Conservation (phyloP, 2,329 filamentous ascomycete species). For the Cladosporium velox region DNA sequence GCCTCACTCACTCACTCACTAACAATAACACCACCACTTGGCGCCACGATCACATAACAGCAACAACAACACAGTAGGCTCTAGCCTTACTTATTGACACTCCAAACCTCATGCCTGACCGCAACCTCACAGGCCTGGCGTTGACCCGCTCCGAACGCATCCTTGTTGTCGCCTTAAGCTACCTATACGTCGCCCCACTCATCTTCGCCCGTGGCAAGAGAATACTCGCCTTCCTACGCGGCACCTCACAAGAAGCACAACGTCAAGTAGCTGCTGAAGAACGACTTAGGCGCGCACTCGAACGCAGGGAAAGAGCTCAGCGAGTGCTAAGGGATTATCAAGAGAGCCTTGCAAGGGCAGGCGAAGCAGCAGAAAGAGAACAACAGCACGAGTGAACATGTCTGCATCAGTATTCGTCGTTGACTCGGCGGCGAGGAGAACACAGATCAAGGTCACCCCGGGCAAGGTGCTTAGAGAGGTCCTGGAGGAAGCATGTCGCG, state of each 20-base stretch:
- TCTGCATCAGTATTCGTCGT: constrained; percentile 87
- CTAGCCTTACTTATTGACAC: background rate
- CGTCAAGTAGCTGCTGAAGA: constrained; percentile 28
- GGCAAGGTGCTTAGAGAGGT: constrained; percentile 81
- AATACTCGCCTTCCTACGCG: constrained; percentile 30
- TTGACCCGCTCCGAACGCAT: constrained; percentile 39
- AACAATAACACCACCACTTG: background rate
- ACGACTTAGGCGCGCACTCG: constrained; percentile 15
- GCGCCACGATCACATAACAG: background rate
- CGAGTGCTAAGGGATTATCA: constrained; percentile 13
- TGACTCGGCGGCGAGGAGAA: constrained; percentile 73
- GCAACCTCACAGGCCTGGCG: constrained; percentile 34
- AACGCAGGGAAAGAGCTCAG: constrained; percentile 18
- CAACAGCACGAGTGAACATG: constrained; percentile 55
- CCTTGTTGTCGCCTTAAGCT: constrained; percentile 37
- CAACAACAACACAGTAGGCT: constrained; percentile 12
- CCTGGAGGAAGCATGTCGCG: constrained; percentile 81
- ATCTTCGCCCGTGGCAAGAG: constrained; percentile 32
- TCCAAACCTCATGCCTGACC: constrained; percentile 7
- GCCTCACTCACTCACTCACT: background rate
- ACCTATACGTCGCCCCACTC: constrained; percentile 36
- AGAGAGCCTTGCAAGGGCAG: constrained; percentile 7
- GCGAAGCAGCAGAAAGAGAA: constrained; percentile 11
- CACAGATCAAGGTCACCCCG: constrained; percentile 80
- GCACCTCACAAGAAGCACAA: constrained; percentile 24